Evolutionary conservation across 129 eudicot species (phyloP).

Genomic region (Chrysanthemum seticuspe): DNA sequence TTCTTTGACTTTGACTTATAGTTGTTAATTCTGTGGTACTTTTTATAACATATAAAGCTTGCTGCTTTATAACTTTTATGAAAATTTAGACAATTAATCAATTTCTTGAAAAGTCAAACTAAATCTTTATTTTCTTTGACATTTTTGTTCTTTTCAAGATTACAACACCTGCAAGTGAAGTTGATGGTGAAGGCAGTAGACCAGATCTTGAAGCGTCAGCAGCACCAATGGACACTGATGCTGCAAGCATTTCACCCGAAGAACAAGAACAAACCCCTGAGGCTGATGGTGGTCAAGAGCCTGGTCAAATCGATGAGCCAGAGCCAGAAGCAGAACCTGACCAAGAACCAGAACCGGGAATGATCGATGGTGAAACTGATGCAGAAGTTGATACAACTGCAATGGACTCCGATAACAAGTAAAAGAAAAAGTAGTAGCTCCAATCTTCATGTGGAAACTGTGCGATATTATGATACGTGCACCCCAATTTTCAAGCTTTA

Average conservation of each 20-base stretch:
- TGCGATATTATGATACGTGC: not conserved
- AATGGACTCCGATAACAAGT: constrained; percentile 30
- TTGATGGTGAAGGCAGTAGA: constrained; percentile 57
- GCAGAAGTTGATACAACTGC: constrained; percentile 58
- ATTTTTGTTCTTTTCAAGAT: constrained; percentile 27
- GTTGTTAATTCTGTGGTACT: constrained; percentile 19
- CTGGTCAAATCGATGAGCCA: constrained; percentile 65
- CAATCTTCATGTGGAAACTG: not conserved
- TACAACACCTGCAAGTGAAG: constrained; percentile 68
- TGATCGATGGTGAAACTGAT: constrained; percentile 72
- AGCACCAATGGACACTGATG: constrained; percentile 65
- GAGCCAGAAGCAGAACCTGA: constrained; percentile 57
- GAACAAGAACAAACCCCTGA: constrained; percentile 72
- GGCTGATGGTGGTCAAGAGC: constrained; percentile 60
- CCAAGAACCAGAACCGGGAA: constrained; percentile 54
- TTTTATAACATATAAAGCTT: not conserved
- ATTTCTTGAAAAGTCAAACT: constrained; percentile 1
- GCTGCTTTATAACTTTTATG: not conserved
- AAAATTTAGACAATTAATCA: not conserved
- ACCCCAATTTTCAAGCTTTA: not conserved
- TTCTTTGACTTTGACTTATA: not conserved
- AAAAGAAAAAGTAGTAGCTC: not conserved
- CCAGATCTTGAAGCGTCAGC: constrained; percentile 57
- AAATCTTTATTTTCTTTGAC: not conserved
- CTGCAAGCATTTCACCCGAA: constrained; percentile 50